Conservation (phyloP, 805 yeast species). For the Blastobotrys americana region DNA sequence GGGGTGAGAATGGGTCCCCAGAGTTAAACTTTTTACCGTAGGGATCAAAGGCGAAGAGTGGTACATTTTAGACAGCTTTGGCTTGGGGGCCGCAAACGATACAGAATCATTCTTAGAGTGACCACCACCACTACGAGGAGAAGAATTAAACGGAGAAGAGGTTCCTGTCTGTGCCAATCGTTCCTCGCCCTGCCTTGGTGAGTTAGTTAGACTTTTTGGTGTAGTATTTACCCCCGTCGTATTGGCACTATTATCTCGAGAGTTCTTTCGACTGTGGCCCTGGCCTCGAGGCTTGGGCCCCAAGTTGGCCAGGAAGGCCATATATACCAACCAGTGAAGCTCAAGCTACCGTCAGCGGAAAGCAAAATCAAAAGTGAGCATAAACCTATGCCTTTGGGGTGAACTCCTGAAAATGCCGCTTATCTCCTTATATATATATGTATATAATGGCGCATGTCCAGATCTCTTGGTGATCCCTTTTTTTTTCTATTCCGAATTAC, state of each 20-base stretch:
- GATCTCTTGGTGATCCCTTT: too few species aligned
- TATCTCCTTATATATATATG: too few species aligned
- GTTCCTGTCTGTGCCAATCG: background rate
- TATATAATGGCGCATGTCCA: too few species aligned
- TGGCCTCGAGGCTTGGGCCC: background rate
- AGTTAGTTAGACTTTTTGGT: background rate
- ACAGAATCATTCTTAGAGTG: background rate
- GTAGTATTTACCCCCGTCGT: too few species aligned
- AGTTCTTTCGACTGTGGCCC: background rate
- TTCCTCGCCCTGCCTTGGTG: background rate
- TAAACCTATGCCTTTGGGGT: too few species aligned
- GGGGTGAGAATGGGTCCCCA: background rate
- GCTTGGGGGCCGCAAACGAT: background rate
- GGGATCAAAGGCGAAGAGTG: slow-evolving; percentile 3
- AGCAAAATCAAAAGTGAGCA: too few species aligned
- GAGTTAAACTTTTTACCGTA: background rate
- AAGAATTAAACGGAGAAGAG: background rate
- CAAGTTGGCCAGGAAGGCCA: background rate
- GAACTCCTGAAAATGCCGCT: too few species aligned
- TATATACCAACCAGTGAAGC: background rate
- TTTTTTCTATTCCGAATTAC: too few species aligned
- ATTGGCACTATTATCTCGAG: background rate
- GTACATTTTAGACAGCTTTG: background rate
- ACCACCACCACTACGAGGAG: too few species aligned
- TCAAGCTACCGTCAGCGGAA: background rate